These are phyloP conservation scores for Anaeromyces robustus DNA, from an alignment of 192 early-diverging fungal genomes.

Conservation along the genomic window DNA sequence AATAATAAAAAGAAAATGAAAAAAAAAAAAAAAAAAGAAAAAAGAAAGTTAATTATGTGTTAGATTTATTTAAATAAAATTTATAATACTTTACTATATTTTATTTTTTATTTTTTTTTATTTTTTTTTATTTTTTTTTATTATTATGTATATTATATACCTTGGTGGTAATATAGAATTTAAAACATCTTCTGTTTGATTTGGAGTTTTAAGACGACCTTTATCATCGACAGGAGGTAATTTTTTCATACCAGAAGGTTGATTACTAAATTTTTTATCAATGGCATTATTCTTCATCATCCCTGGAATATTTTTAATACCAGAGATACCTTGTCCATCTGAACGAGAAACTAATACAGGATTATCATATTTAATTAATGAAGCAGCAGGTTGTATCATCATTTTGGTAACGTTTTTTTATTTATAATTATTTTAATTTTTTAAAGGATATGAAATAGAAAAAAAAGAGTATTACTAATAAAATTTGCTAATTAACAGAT, in stretches of 20 bases:
- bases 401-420: not conserved
- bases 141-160: slow-evolving; percentile 7
- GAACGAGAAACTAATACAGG: slow-evolving; percentile 37
- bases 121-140: too few species aligned
- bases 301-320: slow-evolving; percentile 1
- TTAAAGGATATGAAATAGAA: too few species aligned
- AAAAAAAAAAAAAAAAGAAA: too few species aligned
- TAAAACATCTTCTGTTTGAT: slow-evolving; percentile 43
- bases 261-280: slow-evolving; percentile 3
- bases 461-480: too few species aligned
- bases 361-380: slow-evolving; percentile 43
- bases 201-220: slow-evolving; percentile 34
- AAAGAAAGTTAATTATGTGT: too few species aligned
- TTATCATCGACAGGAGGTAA: slow-evolving; percentile 45
- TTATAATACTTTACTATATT: too few species aligned
- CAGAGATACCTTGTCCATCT: slow-evolving; percentile 12
- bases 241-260: slow-evolving; percentile 19
- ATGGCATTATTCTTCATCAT: slow-evolving; percentile 3
- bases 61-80: too few species aligned
- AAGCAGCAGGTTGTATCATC: slow-evolving; percentile 6
- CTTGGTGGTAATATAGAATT: slow-evolving; percentile 44
- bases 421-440: too few species aligned
- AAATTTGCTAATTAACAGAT: too few species aligned
- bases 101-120: too few species aligned
- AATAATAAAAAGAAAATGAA: too few species aligned